Percentiles rank a stretch among this genome's conserved stretches.
Evolutionary conservation across 1,139 yeast species (phyloP).

Genomic region (Zygosaccharomyces sapae): DNA sequence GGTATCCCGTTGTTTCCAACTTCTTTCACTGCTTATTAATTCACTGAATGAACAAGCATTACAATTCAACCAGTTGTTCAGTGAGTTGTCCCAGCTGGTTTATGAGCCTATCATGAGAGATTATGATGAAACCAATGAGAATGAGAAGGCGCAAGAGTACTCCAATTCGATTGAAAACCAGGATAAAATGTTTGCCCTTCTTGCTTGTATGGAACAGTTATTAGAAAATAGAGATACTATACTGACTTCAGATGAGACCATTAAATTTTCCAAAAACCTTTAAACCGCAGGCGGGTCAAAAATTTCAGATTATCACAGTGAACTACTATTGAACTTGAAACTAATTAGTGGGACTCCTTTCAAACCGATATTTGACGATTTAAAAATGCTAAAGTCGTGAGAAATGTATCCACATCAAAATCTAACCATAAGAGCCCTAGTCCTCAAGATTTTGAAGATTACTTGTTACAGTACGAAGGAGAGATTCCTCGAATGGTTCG

Average conservation of each 20-base stretch:
- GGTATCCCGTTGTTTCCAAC: constrained; percentile 22
- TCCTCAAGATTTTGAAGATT: constrained; percentile 22
- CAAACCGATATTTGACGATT: constrained; percentile 29
- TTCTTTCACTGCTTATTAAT: constrained; percentile 17
- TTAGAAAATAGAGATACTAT: constrained; percentile 55
- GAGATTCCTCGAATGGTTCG: constrained; percentile 20
- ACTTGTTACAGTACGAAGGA: constrained; percentile 24
- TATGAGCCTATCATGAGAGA: constrained; percentile 45
- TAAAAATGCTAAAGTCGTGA: constrained; percentile 29
- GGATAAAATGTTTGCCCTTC: constrained; percentile 59
- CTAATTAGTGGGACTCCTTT: constrained; percentile 29
- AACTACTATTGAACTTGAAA: constrained; percentile 18
- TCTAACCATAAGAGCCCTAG: background rate
- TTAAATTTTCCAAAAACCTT: constrained; percentile 18
- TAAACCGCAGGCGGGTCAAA: constrained; percentile 18
- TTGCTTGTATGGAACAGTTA: constrained; percentile 56
- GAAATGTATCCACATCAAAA: constrained; percentile 15
- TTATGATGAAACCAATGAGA: constrained; percentile 48
- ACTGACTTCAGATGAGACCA: constrained; percentile 38
- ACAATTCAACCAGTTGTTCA: constrained; percentile 53
- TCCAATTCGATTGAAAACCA: constrained; percentile 68
- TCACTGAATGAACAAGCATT: constrained; percentile 54
- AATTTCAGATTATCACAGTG: constrained; percentile 26
- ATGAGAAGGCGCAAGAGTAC: constrained; percentile 59
- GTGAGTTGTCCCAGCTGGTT: constrained; percentile 44